Evolutionary conservation across 2,329 filamentous ascomycete species (phyloP).

Genomic region (Dothideomycetidae sp.): DNA sequence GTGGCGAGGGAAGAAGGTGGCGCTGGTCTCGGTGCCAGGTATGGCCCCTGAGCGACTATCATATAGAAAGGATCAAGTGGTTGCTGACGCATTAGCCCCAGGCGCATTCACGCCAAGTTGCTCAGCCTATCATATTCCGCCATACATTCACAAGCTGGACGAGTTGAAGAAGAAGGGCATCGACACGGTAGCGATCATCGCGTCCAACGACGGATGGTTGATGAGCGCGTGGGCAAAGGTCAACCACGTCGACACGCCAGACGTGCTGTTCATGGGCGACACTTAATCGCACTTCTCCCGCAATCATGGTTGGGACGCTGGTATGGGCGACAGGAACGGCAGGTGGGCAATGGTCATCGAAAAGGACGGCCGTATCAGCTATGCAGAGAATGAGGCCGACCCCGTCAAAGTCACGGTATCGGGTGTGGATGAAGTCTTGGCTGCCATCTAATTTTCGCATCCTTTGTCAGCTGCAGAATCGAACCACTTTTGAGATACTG

Average conservation of each 20-base stretch:
- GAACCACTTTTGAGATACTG: no score
- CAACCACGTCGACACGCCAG: constrained; percentile 52
- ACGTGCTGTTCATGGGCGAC: constrained; percentile 68
- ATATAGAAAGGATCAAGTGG: no score
- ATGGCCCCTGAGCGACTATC: no score
- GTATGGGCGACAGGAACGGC: constrained; percentile 54
- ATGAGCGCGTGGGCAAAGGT: constrained; percentile 65
- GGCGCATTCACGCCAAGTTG: constrained; percentile 80
- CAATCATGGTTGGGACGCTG: constrained; percentile 59
- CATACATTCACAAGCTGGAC: constrained; percentile 57
- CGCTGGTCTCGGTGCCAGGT: constrained; percentile 54
- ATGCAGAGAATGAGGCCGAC: constrained; percentile 58
- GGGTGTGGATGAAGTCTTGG: no score
- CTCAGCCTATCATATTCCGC: constrained; percentile 65
- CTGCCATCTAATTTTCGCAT: no score
- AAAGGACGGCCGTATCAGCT: constrained; percentile 66
- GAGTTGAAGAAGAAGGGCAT: constrained; percentile 67
- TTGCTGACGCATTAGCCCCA: no score
- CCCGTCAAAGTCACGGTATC: constrained; percentile 34
- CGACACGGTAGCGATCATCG: constrained; percentile 66
- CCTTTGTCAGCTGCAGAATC: no score
- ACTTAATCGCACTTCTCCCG: constrained; percentile 48
- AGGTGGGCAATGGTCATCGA: constrained; percentile 68
- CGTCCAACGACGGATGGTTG: constrained; percentile 72
- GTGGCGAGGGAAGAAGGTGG: constrained; percentile 56